Percentiles rank a stretch among this genome's conserved stretches.
phyloP scores from a whole-genome alignment of 2,329 filamentous ascomycete genomes.

The Diplocarpon mali region DNA sequence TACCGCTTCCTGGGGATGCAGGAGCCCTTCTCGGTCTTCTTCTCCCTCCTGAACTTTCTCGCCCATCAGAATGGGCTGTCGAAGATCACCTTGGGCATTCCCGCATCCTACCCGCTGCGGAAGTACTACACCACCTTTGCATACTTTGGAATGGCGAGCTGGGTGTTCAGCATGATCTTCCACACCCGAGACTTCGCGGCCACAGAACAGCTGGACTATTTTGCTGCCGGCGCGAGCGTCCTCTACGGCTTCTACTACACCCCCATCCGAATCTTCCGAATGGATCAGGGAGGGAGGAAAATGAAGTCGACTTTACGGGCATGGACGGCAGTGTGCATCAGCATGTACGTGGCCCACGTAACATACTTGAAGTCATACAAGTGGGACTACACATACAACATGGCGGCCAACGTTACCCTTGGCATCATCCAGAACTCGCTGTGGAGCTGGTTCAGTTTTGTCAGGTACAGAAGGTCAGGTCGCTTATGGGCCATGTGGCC shows the following conservation, averaged over 20 bases:
- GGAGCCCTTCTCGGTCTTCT: slow-evolving; percentile 87
- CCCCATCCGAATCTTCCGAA: slow-evolving; percentile 68
- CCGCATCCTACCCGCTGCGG: slow-evolving; percentile 61
- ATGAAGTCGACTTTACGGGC: slow-evolving; percentile 42
- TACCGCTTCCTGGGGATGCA: slow-evolving; percentile 83
- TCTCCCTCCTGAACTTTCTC: slow-evolving; percentile 82
- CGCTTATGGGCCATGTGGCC: slow-evolving; percentile 81
- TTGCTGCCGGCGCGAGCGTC: slow-evolving; percentile 80
- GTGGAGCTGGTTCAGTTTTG: slow-evolving; percentile 77
- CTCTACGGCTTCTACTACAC: slow-evolving; percentile 87
- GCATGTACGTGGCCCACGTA: slow-evolving; percentile 66
- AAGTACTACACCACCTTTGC: slow-evolving; percentile 74
- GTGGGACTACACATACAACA: slow-evolving; percentile 98
- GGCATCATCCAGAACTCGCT: slow-evolving; percentile 72
- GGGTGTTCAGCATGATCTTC: slow-evolving; percentile 84
- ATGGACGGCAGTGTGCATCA: slow-evolving; percentile 66
- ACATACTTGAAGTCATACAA: slow-evolving; percentile 72
- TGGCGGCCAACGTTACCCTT: slow-evolving; percentile 81
- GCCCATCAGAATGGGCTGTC: slow-evolving; percentile 72
- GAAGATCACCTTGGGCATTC: slow-evolving; percentile 59
- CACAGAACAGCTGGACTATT: slow-evolving; percentile 95
- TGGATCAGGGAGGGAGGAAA: slow-evolving; percentile 47
- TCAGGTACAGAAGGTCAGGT: slow-evolving; percentile 59
- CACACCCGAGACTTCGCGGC: slow-evolving; percentile 76
- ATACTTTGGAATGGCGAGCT: slow-evolving; percentile 70